Evolutionary conservation across 2,329 filamentous ascomycete species (phyloP).

Genomic region (Blastomyces percursus): DNA sequence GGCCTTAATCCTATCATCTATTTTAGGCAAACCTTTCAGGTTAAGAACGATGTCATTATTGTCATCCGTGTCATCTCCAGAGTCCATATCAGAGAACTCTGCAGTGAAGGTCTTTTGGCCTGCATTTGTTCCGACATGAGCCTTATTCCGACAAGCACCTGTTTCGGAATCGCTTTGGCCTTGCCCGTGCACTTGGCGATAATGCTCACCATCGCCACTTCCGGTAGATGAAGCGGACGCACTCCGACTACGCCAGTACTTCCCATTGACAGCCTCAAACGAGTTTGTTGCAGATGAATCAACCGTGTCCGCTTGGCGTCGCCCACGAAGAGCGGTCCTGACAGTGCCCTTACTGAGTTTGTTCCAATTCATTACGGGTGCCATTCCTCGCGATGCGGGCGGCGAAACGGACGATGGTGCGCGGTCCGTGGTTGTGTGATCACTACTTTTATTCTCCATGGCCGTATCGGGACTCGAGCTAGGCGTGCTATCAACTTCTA

Average conservation of each 20-base stretch:
- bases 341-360: conserved; percentile 32
- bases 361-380: conserved; percentile 36
- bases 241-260: conserved; percentile 30
- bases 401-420: not conserved
- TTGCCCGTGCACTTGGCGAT: conserved; percentile 10
- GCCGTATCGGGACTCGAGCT: conserved; percentile 20
- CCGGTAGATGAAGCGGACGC: conserved; percentile 21
- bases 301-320: conserved; percentile 14
- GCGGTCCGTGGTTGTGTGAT: not conserved
- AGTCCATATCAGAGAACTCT: conserved; percentile 21
- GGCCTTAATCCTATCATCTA: not conserved
- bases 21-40: conserved; percentile 15
- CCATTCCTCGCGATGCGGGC: conserved; percentile 13
- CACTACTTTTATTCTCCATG: conserved; percentile 12
- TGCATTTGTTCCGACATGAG: not conserved
- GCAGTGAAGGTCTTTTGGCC: conserved; percentile 14
- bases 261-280: conserved; percentile 27
- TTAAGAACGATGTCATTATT: conserved; percentile 36
- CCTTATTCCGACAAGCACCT: not conserved
- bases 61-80: conserved; percentile 24
- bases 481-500: conserved; percentile 25
- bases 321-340: conserved; percentile 32
- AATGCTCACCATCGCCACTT: conserved; percentile 12
- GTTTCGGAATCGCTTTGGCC: not conserved
- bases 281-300: conserved; percentile 3